A percentile compares a stretch with the other conserved stretches of the same genome.
phyloP scores from a whole-genome alignment of 2,329 filamentous ascomycete genomes.

The Sporothrix curviconia region DNA sequence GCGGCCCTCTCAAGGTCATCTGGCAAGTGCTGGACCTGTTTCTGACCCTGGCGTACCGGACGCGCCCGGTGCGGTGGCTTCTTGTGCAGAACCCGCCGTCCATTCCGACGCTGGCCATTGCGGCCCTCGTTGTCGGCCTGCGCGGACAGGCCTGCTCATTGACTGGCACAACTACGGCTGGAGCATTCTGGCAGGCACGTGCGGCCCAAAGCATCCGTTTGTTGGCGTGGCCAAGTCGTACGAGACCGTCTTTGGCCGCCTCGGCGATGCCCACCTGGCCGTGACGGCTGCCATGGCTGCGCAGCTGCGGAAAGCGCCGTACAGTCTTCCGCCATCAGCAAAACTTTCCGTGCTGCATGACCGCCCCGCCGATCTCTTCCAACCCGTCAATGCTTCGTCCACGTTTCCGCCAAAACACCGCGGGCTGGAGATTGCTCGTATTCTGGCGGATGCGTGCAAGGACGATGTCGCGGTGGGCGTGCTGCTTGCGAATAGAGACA shows the following conservation, averaged over 20 bases:
- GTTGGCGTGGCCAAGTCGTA: constrained; percentile 71
- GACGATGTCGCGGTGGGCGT: background rate
- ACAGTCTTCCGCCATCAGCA: constrained; percentile 47
- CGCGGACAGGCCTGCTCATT: constrained; percentile 78
- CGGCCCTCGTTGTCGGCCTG: constrained; percentile 63
- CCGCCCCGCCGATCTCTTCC: constrained; percentile 75
- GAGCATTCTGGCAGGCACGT: constrained; percentile 69
- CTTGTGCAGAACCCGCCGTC: constrained; percentile 82
- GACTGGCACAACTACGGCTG: constrained; percentile 99
- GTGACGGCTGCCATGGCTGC: constrained; percentile 85
- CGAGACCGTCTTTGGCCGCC: constrained; percentile 63
- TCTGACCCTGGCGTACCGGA: constrained; percentile 63
- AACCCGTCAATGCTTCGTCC: constrained; percentile 47
- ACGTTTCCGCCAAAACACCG: constrained; percentile 2
- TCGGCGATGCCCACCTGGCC: constrained; percentile 69
- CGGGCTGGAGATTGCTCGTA: background rate
- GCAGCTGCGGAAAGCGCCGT: constrained; percentile 58
- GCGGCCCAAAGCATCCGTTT: constrained; percentile 59
- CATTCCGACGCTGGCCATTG: constrained; percentile 79
- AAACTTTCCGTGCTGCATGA: constrained; percentile 74
- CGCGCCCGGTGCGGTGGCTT: constrained; percentile 73
- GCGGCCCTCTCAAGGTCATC: constrained; percentile 77
- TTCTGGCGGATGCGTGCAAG: constrained; percentile 7
- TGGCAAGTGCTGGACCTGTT: constrained; percentile 73
- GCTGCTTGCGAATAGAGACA: background rate